Evolutionary conservation across 2,329 filamentous ascomycete species (phyloP).

Genomic region (Blumeria graminis): DNA sequence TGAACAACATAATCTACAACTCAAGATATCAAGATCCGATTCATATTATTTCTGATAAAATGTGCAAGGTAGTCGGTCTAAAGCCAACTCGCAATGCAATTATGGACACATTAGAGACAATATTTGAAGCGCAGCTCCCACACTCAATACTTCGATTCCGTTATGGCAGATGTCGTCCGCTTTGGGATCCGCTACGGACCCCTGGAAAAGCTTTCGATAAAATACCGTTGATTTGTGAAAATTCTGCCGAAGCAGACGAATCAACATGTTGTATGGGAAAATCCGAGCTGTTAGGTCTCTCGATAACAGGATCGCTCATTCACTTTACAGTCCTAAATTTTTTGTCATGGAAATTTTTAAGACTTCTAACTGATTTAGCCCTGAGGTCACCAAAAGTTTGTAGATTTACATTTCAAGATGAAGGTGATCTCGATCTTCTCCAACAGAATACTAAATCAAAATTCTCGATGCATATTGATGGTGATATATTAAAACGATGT

Average conservation of each 20-base stretch:
- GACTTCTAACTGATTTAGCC: constrained; percentile 48
- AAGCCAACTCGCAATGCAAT: constrained; percentile 11
- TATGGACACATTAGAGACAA: constrained; percentile 13
- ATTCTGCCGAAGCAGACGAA: not conserved
- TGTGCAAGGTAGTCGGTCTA: constrained; percentile 12
- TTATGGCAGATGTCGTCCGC: constrained; percentile 22
- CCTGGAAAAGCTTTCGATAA: not conserved
- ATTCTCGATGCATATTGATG: constrained; percentile 37
- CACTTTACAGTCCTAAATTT: constrained; percentile 42
- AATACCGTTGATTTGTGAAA: not conserved
- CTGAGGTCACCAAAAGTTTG: constrained; percentile 23
- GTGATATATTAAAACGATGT: constrained; percentile 35
- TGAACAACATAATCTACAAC: constrained; percentile 9
- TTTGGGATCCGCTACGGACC: constrained; percentile 11
- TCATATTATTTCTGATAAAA: constrained; percentile 14
- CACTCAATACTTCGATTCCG: constrained; percentile 32
- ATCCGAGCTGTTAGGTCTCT: constrained; percentile 34
- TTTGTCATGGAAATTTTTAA: constrained; percentile 41
- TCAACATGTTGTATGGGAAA: constrained; percentile 4
- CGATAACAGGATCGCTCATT: constrained; percentile 43
- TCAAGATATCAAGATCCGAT: constrained; percentile 5
- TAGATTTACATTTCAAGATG: constrained; percentile 20
- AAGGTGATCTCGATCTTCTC: constrained; percentile 4
- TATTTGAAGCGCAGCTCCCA: constrained; percentile 33
- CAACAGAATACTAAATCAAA: constrained; percentile 21